Percentiles rank a stretch among this genome's conserved stretches.
These are phyloP conservation scores for Candida sphagnicola DNA, from an alignment of 805 yeast genomes.

Conservation along the genomic window DNA sequence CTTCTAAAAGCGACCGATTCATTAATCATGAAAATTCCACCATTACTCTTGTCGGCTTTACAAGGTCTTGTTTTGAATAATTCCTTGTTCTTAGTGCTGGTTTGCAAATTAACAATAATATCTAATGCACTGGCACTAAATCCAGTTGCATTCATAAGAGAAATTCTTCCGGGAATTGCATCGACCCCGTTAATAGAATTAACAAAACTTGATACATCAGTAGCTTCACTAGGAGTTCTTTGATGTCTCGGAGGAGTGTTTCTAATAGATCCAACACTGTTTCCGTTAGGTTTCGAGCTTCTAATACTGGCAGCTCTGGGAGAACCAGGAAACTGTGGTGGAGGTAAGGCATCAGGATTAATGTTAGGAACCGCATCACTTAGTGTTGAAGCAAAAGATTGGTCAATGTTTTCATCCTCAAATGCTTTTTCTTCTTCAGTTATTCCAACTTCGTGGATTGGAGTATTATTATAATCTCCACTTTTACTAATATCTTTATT, in stretches of 20 bases:
- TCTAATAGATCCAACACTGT: neutral
- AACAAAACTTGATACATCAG: slow-evolving; percentile 34
- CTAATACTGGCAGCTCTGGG: neutral
- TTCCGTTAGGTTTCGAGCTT: neutral
- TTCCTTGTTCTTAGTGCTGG: slow-evolving; percentile 47
- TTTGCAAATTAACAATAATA: slow-evolving; percentile 51
- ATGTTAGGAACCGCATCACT: slow-evolving; percentile 28
- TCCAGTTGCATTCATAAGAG: slow-evolving; percentile 46
- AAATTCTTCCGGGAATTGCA: slow-evolving; percentile 52
- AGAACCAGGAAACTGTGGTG: slow-evolving; percentile 34
- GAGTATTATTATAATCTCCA: slow-evolving; percentile 6
- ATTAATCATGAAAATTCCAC: slow-evolving; percentile 49
- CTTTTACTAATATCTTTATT: slow-evolving; percentile 2
- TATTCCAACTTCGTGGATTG: slow-evolving; percentile 5
- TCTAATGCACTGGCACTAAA: slow-evolving; percentile 38
- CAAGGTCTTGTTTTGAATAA: slow-evolving; percentile 60
- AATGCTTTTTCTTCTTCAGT: slow-evolving; percentile 9
- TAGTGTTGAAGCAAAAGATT: slow-evolving; percentile 2
- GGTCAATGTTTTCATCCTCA: slow-evolving; percentile 4
- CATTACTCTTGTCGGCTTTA: slow-evolving; percentile 38
- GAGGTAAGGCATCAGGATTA: slow-evolving; percentile 28
- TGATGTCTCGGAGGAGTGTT: slow-evolving; percentile 9
- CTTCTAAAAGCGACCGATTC: slow-evolving; percentile 70
- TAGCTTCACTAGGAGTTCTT: slow-evolving; percentile 20
- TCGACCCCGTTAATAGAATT: slow-evolving; percentile 30